These are phyloP conservation scores for Borealophlyctis nickersoniae DNA, from an alignment of 192 early-diverging fungal species.

Conservation along the genomic window DNA sequence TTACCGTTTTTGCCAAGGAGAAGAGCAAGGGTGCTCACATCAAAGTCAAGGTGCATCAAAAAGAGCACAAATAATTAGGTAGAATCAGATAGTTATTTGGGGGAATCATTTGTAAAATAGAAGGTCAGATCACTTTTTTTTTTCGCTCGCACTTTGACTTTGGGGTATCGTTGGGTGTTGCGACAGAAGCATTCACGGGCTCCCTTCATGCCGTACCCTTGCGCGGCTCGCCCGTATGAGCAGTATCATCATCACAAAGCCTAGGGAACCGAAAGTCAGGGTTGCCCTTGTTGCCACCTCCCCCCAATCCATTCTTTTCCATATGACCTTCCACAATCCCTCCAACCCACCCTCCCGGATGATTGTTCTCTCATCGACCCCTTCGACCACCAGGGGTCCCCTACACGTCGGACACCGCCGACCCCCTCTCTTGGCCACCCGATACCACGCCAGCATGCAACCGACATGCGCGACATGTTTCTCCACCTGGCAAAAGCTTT, in stretches of 20 bases:
- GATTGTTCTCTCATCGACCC: slow-evolving; percentile 10
- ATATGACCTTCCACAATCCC: slow-evolving; percentile 1
- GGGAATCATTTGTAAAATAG: too few relatives aligned
- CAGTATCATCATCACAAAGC: too few relatives aligned
- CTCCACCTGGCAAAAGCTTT: slow-evolving; percentile 18
- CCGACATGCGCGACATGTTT: slow-evolving; percentile 15
- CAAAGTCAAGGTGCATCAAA: slow-evolving; percentile 27
- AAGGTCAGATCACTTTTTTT: too few relatives aligned
- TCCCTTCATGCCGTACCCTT: too few relatives aligned
- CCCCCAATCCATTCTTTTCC: not conserved
- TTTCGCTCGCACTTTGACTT: too few relatives aligned
- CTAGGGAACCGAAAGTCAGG: too few relatives aligned
- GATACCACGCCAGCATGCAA: slow-evolving; percentile 14
- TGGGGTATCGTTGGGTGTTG: too few relatives aligned
- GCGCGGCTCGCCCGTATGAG: too few relatives aligned
- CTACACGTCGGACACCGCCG: slow-evolving; percentile 15
- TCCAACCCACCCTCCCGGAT: slow-evolving; percentile 8
- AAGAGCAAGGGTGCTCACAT: slow-evolving; percentile 12
- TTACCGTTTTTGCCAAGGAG: slow-evolving; percentile 40
- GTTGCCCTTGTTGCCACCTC: too few relatives aligned
- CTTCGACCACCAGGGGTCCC: not conserved
- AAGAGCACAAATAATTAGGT: too few relatives aligned
- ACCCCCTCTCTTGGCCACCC: slow-evolving; percentile 8
- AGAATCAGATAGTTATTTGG: too few relatives aligned
- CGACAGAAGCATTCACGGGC: too few relatives aligned